Evolutionary conservation across 768 basidiomycete genomes (phyloP).

Genomic region (Rhizopogon vesiculosus): DNA sequence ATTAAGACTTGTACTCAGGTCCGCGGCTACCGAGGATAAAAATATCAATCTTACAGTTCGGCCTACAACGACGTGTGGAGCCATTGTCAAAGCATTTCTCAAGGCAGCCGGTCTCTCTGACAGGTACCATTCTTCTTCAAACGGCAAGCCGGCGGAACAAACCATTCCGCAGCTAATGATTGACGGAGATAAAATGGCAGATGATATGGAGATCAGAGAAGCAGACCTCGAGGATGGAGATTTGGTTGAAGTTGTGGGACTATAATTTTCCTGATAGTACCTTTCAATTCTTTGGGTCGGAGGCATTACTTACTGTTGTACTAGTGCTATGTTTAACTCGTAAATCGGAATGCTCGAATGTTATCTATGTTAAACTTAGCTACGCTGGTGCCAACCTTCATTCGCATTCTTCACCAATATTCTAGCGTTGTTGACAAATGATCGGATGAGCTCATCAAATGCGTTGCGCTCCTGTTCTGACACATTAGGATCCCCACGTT

Average conservation of each 20-base stretch:
- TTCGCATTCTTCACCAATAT: slow-evolving; percentile 79
- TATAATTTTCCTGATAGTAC: slow-evolving; percentile 27
- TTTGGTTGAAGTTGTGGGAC: slow-evolving; percentile 66
- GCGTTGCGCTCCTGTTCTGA: slow-evolving; percentile 63
- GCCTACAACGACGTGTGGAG: slow-evolving; percentile 69
- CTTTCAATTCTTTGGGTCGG: neutral
- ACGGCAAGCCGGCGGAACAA: slow-evolving; percentile 24
- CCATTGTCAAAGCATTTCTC: slow-evolving; percentile 72
- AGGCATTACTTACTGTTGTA: neutral
- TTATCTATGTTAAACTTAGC: neutral
- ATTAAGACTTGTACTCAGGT: slow-evolving; percentile 65
- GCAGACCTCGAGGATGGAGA: slow-evolving; percentile 79
- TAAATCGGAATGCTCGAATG: neutral
- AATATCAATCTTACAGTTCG: slow-evolving; percentile 66
- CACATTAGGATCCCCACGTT: slow-evolving; percentile 56
- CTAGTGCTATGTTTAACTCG: neutral
- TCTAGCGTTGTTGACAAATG: slow-evolving; percentile 89
- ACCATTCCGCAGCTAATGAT: slow-evolving; percentile 40
- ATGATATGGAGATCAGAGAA: slow-evolving; percentile 55
- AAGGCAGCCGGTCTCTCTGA: slow-evolving; percentile 59
- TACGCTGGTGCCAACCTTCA: slow-evolving; percentile 38
- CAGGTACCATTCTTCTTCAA: slow-evolving; percentile 39
- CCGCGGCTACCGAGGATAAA: slow-evolving; percentile 40
- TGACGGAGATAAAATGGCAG: slow-evolving; percentile 70
- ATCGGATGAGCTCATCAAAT: slow-evolving; percentile 90